Percentiles rank a stretch among this genome's conserved stretches.
phyloP scores from a whole-genome alignment of 305 asterid genomes.

The Plantago lanceolata region DNA sequence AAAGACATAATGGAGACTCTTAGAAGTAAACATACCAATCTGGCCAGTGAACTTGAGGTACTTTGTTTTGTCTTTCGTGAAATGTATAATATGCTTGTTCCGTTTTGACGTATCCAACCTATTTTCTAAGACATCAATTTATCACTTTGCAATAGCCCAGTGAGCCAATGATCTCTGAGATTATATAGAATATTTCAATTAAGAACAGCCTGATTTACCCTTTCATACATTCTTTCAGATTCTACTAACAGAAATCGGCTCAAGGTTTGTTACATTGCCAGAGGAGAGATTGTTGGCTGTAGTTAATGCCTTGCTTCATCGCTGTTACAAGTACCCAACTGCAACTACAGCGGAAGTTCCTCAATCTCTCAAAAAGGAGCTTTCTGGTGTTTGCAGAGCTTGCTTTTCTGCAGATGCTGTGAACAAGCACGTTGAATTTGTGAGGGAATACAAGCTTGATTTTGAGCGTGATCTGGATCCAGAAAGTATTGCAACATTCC shows the following conservation, averaged over 20 bases:
- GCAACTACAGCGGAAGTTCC: constrained; percentile 99
- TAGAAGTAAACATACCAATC: constrained; percentile 90
- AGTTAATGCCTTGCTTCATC: constrained; percentile 97
- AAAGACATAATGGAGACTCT: constrained; percentile 98
- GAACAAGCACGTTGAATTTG: constrained; percentile 97
- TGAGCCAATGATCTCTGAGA: constrained; percentile 20
- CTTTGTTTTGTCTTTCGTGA: constrained; percentile 15
- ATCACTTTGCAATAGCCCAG: constrained; percentile 16
- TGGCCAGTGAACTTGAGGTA: constrained; percentile 99
- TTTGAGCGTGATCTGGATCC: constrained; percentile 99
- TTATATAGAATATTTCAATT: neutral
- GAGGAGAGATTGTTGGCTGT: constrained; percentile 98
- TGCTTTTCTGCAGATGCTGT: constrained; percentile 99
- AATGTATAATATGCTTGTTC: constrained; percentile 20
- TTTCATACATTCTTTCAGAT: constrained; percentile 41
- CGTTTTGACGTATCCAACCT: constrained; percentile 14
- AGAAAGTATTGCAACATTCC: constrained; percentile 90
- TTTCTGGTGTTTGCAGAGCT: constrained; percentile 99
- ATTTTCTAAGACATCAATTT: neutral
- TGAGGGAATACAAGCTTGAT: constrained; percentile 94
- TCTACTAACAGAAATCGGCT: constrained; percentile 94
- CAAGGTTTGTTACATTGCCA: constrained; percentile 92
- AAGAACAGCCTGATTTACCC: neutral
- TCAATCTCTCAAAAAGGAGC: constrained; percentile 94
- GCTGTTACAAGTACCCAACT: constrained; percentile 98